phyloP scores from a whole-genome alignment of 768 basidiomycete genomes.

The Mycena latifolia region DNA sequence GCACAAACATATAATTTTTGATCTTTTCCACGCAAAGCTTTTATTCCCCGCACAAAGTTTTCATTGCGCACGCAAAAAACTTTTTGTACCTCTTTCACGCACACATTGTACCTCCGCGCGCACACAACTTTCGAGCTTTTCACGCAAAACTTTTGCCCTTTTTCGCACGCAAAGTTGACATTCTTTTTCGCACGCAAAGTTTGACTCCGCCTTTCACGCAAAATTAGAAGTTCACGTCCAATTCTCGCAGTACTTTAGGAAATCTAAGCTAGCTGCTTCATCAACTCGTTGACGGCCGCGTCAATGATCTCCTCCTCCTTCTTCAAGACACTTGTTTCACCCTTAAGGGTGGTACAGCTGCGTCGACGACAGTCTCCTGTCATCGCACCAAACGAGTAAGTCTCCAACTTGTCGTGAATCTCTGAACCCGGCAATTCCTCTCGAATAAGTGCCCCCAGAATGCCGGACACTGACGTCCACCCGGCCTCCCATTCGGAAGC shows the following conservation, averaged over 20 bases:
- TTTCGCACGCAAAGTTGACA: too few relatives aligned
- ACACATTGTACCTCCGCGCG: too few relatives aligned
- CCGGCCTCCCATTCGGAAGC: background rate
- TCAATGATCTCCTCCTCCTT: constrained; percentile 16
- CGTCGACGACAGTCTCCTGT: constrained; percentile 4
- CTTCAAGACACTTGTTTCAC: constrained; percentile 11
- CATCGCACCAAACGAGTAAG: background rate
- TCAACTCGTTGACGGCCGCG: background rate
- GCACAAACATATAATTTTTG: too few relatives aligned
- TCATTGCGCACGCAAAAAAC: too few relatives aligned
- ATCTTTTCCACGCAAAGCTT: too few relatives aligned
- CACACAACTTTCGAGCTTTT: too few relatives aligned
- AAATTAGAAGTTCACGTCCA: background rate
- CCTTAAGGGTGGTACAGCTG: constrained; percentile 14
- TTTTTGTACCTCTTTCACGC: too few relatives aligned
- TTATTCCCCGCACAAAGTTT: too few relatives aligned
- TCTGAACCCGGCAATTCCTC: constrained; percentile 1
- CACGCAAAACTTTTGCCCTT: too few relatives aligned
- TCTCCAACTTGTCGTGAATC: background rate
- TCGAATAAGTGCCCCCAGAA: constrained; percentile 14
- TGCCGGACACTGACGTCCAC: background rate
- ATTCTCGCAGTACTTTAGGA: too few relatives aligned
- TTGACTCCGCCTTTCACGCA: too few relatives aligned
- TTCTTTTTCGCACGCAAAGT: too few relatives aligned
- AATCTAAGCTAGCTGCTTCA: background rate